phyloP scores from a whole-genome alignment of 768 basidiomycete species.

The Podaxis sp. region DNA sequence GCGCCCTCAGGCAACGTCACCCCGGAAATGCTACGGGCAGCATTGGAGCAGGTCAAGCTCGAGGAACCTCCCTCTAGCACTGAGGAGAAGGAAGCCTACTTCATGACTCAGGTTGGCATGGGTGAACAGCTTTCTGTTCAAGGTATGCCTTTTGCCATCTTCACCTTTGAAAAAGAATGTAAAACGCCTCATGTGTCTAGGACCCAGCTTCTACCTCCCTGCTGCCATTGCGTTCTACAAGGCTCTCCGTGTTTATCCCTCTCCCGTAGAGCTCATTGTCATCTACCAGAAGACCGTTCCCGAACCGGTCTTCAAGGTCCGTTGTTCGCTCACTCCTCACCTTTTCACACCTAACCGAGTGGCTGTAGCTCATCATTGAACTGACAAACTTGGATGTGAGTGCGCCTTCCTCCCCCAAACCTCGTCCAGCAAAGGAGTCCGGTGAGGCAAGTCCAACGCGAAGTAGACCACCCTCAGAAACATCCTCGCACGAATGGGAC shows the following conservation, averaged over 20 bases:
- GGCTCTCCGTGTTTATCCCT: slow-evolving; percentile 91
- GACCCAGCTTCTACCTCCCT: slow-evolving; percentile 69
- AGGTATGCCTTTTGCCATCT: slow-evolving; percentile 46
- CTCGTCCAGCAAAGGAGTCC: slow-evolving; percentile 35
- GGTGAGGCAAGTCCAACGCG: slow-evolving; percentile 57
- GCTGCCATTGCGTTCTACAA: slow-evolving; percentile 91
- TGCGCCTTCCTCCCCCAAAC: slow-evolving; percentile 41
- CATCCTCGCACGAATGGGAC: slow-evolving; percentile 91
- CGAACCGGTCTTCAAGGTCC: slow-evolving; percentile 71
- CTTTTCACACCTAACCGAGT: not conserved
- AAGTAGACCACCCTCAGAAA: slow-evolving; percentile 72
- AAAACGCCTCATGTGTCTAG: slow-evolving; percentile 33
- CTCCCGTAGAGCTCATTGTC: slow-evolving; percentile 88
- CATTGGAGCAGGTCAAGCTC: slow-evolving; percentile 59
- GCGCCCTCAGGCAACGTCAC: slow-evolving; percentile 28
- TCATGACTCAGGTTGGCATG: slow-evolving; percentile 83
- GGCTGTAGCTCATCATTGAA: slow-evolving; percentile 53
- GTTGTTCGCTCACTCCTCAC: slow-evolving; percentile 14
- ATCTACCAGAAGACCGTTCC: slow-evolving; percentile 94
- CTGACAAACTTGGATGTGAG: slow-evolving; percentile 89
- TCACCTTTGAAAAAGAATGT: not conserved
- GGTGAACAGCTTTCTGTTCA: slow-evolving; percentile 79
- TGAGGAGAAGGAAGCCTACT: slow-evolving; percentile 82
- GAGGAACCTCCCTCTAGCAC: slow-evolving; percentile 68
- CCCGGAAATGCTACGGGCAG: slow-evolving; percentile 54